phyloP scores from a whole-genome alignment of 2,329 filamentous ascomycete species.

The Cercospora janseana region DNA sequence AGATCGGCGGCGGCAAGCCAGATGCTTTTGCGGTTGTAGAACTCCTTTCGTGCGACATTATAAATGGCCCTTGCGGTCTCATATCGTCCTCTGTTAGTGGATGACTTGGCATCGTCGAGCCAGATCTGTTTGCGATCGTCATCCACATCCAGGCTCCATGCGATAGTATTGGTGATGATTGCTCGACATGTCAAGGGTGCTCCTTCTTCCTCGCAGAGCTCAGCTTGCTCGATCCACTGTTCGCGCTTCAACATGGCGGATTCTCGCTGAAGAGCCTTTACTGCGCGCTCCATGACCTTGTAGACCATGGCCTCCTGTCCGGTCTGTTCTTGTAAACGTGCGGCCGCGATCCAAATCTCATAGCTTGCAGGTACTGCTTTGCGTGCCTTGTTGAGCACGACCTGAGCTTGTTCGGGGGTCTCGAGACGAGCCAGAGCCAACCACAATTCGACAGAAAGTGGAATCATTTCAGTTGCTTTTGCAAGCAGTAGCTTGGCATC shows the following conservation, averaged over 20 bases:
- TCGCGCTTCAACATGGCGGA: conserved; percentile 96
- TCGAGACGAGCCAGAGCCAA: conserved; percentile 87
- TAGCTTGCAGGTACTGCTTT: conserved; percentile 90
- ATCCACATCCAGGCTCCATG: conserved; percentile 90
- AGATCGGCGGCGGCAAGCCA: conserved; percentile 91
- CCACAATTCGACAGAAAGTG: conserved; percentile 91
- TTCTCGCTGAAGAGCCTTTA: conserved; percentile 83
- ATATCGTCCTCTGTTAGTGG: conserved; percentile 77
- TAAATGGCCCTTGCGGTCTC: conserved; percentile 93
- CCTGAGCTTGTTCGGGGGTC: conserved; percentile 85
- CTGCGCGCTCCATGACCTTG: conserved; percentile 91
- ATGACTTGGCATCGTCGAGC: conserved; percentile 86
- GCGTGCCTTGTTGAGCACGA: conserved; percentile 90
- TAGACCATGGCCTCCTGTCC: conserved; percentile 71
- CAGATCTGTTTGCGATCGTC: conserved; percentile 95
- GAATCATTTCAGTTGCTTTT: conserved; percentile 94
- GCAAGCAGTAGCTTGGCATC: conserved; percentile 86
- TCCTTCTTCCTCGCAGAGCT: conserved; percentile 90
- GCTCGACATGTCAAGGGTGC: conserved; percentile 81
- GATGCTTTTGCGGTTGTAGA: conserved; percentile 80
- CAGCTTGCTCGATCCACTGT: conserved; percentile 93
- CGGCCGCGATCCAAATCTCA: conserved; percentile 96
- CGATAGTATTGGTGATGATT: conserved; percentile 89
- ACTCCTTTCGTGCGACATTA: conserved; percentile 83
- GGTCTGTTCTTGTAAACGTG: conserved; percentile 83